A percentile compares a stretch with the other conserved stretches of the same genome.
phyloP scores from a whole-genome alignment of 2,329 filamentous ascomycete genomes.

The Diaporthe velutina region DNA sequence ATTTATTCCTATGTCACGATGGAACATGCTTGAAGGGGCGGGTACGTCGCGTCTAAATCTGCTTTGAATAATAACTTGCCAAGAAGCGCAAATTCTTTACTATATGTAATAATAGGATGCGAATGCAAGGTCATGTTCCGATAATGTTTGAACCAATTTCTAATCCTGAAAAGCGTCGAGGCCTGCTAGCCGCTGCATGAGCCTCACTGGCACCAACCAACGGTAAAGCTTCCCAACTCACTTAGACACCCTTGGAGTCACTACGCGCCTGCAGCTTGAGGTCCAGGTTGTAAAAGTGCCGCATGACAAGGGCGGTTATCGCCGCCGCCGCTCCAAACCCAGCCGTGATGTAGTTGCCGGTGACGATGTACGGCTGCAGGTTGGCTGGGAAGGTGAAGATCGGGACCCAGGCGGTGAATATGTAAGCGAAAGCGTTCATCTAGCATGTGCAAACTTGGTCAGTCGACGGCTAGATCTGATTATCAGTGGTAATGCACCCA shows the following conservation, averaged over 20 bases:
- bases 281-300: slow-evolving; percentile 43
- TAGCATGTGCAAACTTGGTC: too few species aligned
- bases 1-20: not conserved
- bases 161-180: too few species aligned
- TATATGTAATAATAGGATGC: not conserved
- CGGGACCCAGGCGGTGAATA: slow-evolving; percentile 47
- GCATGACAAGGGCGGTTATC: slow-evolving; percentile 41
- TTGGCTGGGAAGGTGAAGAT: slow-evolving; percentile 48
- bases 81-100: not conserved
- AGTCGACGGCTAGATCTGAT: too few species aligned
- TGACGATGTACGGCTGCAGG: slow-evolving; percentile 47
- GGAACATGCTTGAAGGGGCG: not conserved
- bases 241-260: not conserved
- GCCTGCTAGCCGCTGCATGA: not conserved
- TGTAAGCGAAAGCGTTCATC: slow-evolving; percentile 48
- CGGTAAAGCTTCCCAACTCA: too few species aligned
- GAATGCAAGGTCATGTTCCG: not conserved
- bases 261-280: slow-evolving; percentile 6
- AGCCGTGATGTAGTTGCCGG: slow-evolving; percentile 47
- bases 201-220: too few species aligned
- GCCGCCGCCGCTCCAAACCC: slow-evolving; percentile 43
- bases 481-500: slow-evolving; percentile 23
- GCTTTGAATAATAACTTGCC: not conserved
- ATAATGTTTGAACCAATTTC: not conserved
- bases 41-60: not conserved